phyloP scores from a whole-genome alignment of 495 filamentous ascomycete species.

The Xylaria palmicola region DNA sequence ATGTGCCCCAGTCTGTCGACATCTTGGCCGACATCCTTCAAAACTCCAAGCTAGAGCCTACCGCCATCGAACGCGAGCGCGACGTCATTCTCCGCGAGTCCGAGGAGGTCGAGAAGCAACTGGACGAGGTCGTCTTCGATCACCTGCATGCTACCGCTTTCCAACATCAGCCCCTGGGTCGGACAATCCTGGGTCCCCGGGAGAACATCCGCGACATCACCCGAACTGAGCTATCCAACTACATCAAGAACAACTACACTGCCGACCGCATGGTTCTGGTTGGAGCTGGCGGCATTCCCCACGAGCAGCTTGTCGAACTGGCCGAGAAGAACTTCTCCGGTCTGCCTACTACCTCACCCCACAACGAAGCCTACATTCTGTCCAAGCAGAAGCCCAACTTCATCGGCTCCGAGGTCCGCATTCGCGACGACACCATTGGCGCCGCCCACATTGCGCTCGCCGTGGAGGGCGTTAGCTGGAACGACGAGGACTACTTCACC shows the following conservation, averaged over 20 bases:
- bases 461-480: constrained; percentile 99
- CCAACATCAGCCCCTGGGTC: constrained; percentile 91
- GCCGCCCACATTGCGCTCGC: constrained; percentile 98
- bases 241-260: constrained; percentile 99
- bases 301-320: constrained; percentile 88
- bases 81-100: constrained; percentile 98
- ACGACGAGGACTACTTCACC: constrained; percentile 98
- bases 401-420: constrained; percentile 89
- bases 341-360: constrained; percentile 67
- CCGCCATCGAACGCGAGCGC: constrained; percentile 93
- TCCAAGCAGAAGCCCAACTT: constrained; percentile 91
- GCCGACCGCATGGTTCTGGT: constrained; percentile 99
- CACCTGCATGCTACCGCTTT: constrained; percentile 98
- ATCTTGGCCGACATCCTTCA: constrained; percentile 99
- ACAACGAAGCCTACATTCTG: constrained; percentile 66
- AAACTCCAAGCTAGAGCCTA: constrained; percentile 92
- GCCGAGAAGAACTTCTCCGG: constrained; percentile 92
- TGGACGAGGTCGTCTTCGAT: constrained; percentile 99
- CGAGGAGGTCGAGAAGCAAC: constrained; percentile 99
- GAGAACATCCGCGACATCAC: constrained; percentile 98
- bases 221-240: constrained; percentile 82
- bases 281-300: constrained; percentile 90
- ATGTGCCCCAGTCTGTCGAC: constrained; percentile 92
- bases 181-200: constrained; percentile 95
- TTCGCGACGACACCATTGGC: constrained; percentile 93